These are phyloP conservation scores for Leccinum aurantiacum DNA, from an alignment of 768 basidiomycete genomes.

Conservation along the genomic window DNA sequence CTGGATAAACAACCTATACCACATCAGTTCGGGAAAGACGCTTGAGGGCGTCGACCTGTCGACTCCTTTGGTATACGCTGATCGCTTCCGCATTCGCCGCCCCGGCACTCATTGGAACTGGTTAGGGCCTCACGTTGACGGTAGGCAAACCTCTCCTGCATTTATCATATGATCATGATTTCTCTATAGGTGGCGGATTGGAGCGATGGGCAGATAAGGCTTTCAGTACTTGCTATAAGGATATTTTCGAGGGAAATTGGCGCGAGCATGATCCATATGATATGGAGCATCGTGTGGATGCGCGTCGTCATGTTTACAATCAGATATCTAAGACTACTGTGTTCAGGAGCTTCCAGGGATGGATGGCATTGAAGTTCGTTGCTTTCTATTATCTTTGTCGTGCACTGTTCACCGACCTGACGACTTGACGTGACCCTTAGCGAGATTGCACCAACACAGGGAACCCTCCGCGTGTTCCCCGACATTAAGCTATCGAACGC, in stretches of 20 bases:
- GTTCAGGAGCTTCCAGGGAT: conserved; percentile 71
- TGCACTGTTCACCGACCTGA: not conserved
- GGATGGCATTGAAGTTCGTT: conserved; percentile 63
- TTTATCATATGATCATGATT: not conserved
- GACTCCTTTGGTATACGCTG: conserved; percentile 66
- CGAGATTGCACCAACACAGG: conserved; percentile 62
- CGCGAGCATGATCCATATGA: conserved; percentile 38
- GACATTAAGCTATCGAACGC: conserved; percentile 61
- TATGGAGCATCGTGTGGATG: conserved; percentile 44
- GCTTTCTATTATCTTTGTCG: not conserved
- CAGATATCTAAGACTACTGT: conserved; percentile 51
- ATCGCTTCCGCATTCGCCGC: conserved; percentile 71
- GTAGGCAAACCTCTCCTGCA: conserved; percentile 35
- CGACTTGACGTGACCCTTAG: conserved; percentile 27
- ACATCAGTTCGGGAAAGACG: conserved; percentile 36
- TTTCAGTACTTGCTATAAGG: conserved; percentile 58
- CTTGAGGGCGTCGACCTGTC: conserved; percentile 58
- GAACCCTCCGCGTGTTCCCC: conserved; percentile 58
- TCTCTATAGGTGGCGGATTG: conserved; percentile 56
- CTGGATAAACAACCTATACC: conserved; percentile 36
- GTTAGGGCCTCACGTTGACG: conserved; percentile 55
- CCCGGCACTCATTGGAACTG: conserved; percentile 57
- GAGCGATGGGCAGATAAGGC: conserved; percentile 71
- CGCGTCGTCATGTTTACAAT: conserved; percentile 27
- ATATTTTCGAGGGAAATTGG: conserved; percentile 64